Percentiles rank a stretch among this genome's conserved stretches.
These are phyloP conservation scores for Nakazawaea ambrosiae DNA, from an alignment of 805 yeast species.

Conservation along the genomic window DNA sequence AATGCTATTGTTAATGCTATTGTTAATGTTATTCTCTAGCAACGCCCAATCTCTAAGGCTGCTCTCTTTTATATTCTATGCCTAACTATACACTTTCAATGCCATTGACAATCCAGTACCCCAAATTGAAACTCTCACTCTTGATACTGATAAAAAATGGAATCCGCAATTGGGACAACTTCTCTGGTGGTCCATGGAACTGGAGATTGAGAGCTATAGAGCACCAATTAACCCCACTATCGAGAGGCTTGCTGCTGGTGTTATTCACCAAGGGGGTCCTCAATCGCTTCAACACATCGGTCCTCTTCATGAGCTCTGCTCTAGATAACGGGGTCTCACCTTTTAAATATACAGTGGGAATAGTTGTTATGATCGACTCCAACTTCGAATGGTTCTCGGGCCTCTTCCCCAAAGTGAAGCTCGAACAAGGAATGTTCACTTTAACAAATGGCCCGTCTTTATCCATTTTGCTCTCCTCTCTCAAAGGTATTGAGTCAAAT, in stretches of 20 bases:
- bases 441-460: no score
- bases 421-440: background rate
- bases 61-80: no score
- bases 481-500: background rate
- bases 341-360: slow-evolving; percentile 25
- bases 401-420: background rate
- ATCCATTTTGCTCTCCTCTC: background rate
- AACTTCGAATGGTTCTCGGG: no score
- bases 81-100: no score
- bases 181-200: no score
- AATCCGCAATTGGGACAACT: slow-evolving; percentile 4
- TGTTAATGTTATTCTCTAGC: no score
- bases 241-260: slow-evolving; percentile 12
- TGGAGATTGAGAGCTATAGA: slow-evolving; percentile 19
- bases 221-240: slow-evolving; percentile 22
- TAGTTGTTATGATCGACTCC: slow-evolving; percentile 11
- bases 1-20: no score
- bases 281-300: slow-evolving; percentile 1
- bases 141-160: slow-evolving; percentile 20
- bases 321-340: slow-evolving; percentile 21
- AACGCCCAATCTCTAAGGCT: no score
- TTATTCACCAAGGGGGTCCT: slow-evolving; percentile 1
- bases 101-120: slow-evolving; percentile 1
- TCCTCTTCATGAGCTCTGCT: slow-evolving; percentile 23
- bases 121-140: background rate